Conservation (phyloP, 768 basidiomycete genomes). For the Cyathus striatus region DNA sequence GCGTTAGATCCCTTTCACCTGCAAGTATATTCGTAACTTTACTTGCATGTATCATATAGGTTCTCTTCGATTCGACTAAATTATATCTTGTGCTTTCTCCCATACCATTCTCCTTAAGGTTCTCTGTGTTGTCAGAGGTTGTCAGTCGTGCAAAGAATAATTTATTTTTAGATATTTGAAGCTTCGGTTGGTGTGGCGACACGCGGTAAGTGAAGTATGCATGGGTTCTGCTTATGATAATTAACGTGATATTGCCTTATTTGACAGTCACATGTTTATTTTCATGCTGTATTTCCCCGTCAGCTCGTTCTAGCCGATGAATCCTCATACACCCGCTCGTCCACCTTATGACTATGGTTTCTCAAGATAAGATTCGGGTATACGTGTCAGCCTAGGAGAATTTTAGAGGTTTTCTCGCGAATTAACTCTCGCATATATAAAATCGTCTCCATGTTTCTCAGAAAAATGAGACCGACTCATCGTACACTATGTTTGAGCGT, state of each 20-base stretch:
- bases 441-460: neutral
- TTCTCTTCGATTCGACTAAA: too few relatives aligned
- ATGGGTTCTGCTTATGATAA: neutral
- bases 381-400: neutral
- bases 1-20: neutral
- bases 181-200: too few relatives aligned
- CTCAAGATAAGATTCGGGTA: neutral
- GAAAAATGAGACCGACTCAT: neutral
- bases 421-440: neutral
- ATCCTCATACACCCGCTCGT: too few relatives aligned
- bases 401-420: neutral
- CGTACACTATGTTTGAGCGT: slow-evolving; percentile 3
- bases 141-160: too few relatives aligned
- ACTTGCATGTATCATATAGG: too few relatives aligned
- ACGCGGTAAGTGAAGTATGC: too few relatives aligned
- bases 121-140: too few relatives aligned
- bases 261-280: slow-evolving; percentile 1
- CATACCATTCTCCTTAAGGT: too few relatives aligned
- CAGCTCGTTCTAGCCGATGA: neutral
- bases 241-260: neutral
- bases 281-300: slow-evolving; percentile 1
- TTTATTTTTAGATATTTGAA: too few relatives aligned
- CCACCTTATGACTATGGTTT: neutral
- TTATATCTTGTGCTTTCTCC: too few relatives aligned
- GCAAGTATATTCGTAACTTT: too few relatives aligned